These are phyloP conservation scores for Curvularia verruculosa DNA, from an alignment of 2,329 filamentous ascomycete genomes.

Conservation along the genomic window DNA sequence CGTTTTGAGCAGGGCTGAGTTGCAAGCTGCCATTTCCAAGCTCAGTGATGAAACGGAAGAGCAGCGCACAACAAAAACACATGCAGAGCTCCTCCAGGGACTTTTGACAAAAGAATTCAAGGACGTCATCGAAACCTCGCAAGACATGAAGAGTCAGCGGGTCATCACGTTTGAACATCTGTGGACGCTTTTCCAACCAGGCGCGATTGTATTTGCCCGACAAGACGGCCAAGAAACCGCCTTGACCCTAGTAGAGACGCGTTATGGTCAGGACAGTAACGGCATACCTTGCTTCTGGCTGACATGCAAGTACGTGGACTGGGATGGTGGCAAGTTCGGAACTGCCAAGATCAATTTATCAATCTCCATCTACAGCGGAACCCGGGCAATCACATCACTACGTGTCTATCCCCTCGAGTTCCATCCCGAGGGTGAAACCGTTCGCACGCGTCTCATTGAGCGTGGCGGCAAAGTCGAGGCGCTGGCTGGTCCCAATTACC, in stretches of 20 bases:
- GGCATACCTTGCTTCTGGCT: slow-evolving; percentile 48
- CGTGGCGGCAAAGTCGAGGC: slow-evolving; percentile 56
- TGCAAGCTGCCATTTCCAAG: slow-evolving; percentile 39
- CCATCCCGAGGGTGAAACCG: slow-evolving; percentile 49
- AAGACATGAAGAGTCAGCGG: slow-evolving; percentile 49
- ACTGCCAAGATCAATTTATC: slow-evolving; percentile 36
- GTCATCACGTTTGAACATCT: slow-evolving; percentile 53
- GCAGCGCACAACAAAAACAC: slow-evolving; percentile 42
- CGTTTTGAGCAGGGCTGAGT: slow-evolving; percentile 21
- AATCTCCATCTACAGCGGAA: slow-evolving; percentile 48
- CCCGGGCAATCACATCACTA: slow-evolving; percentile 51
- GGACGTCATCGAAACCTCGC: slow-evolving; percentile 48
- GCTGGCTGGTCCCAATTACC: slow-evolving; percentile 58
- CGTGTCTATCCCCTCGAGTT: slow-evolving; percentile 54
- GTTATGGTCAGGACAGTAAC: slow-evolving; percentile 43
- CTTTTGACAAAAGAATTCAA: slow-evolving; percentile 52
- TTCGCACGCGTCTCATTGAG: slow-evolving; percentile 51
- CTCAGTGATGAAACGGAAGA: slow-evolving; percentile 37
- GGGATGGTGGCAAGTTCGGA: slow-evolving; percentile 48
- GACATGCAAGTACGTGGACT: slow-evolving; percentile 47
- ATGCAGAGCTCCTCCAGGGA: slow-evolving; percentile 49
- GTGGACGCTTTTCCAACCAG: slow-evolving; percentile 54
- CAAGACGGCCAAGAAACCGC: slow-evolving; percentile 49
- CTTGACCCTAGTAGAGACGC: slow-evolving; percentile 36
- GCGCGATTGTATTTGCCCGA: slow-evolving; percentile 36